Conservation (phyloP, 1,284 basidiomycete genomes). For the Moesziomyces antarcticus region DNA sequence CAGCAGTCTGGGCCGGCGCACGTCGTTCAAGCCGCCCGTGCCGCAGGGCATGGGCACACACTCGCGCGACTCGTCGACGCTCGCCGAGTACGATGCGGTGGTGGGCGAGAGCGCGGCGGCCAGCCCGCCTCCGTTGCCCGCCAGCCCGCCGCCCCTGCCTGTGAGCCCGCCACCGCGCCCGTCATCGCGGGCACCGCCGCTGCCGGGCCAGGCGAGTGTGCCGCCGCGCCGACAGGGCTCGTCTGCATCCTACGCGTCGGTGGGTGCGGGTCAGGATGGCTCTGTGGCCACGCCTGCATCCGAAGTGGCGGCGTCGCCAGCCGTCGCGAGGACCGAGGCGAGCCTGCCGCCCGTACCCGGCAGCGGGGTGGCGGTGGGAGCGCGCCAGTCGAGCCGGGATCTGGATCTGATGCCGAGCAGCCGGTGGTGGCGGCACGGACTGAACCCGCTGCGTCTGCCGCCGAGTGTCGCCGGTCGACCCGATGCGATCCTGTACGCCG, state of each 20-base stretch:
- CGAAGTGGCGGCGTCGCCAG: conserved; percentile 11
- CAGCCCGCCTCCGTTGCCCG: conserved; percentile 64
- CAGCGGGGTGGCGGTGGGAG: conserved; percentile 9
- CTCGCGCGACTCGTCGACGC: conserved; percentile 28
- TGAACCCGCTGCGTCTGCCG: conserved; percentile 50
- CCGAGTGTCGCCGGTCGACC: conserved; percentile 51
- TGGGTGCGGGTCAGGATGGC: not conserved
- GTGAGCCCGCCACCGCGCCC: conserved; percentile 72
- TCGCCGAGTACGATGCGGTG: conserved; percentile 26
- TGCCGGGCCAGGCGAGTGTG: conserved; percentile 90
- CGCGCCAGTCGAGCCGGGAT: conserved; percentile 49
- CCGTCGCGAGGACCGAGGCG: conserved; percentile 11
- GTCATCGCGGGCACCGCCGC: conserved; percentile 82
- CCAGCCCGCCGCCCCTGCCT: conserved; percentile 43
- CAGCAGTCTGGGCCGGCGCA: conserved; percentile 26
- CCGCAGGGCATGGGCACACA: conserved; percentile 29
- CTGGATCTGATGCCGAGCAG: conserved; percentile 57
- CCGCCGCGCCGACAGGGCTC: conserved; percentile 43
- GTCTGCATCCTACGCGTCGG: conserved; percentile 25
- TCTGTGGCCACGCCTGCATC: conserved; percentile 36
- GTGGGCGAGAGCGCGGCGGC: conserved; percentile 68
- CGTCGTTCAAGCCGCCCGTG: conserved; percentile 41
- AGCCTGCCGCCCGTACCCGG: conserved; percentile 16
- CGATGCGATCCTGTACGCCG: conserved; percentile 51
- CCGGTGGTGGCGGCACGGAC: conserved; percentile 60